Evolutionary conservation across 805 yeast species (phyloP), one percentile per base, ranked within the genome.

Genomic region (Ogataea haglerorum): DNA sequence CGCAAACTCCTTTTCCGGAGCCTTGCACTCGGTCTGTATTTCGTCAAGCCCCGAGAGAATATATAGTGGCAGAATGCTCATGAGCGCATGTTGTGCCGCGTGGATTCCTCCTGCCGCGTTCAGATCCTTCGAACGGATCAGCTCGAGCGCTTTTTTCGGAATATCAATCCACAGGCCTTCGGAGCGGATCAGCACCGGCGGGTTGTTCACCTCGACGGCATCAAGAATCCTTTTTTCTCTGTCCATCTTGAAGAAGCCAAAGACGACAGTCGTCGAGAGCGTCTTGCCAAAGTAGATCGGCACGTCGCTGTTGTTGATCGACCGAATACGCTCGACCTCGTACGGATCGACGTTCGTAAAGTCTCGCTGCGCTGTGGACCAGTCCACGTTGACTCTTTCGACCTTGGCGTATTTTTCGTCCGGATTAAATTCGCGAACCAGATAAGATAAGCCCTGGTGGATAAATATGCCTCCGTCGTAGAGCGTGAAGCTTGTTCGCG

Each of bases 1-100:
- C 1, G 96, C 86, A 69, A 91, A 86, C 57, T 93, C 99, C 54
- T 93, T 93, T 49, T 89, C 95, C 0, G 99, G 97, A 0, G 98
- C 97, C 55, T 93, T 93, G 62, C 99, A 93, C 61, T 93, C 99
- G 0, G 98, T 87, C 32, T 76, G 76, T 10, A 93, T 72, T 52
- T 93, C 99, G 49, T 80, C 84, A 4, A 76, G 73, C 1, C 87
- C 85, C 13, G 86, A 80, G 10, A 80, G 78, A 4, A 89, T 78
- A 44, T 77, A 81, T 19, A 82, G 60, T 0, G 97, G 95, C 19
- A 90, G 58, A 43, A 86, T 72, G 34, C 85, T 81, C 74, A 93
- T 81, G 1, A 93, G 65, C 0, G 88, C 88, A 67, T 93, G 99
- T 49, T 89, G 91, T 0, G 96, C 95, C 2, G 95, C 97, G 65